phyloP scores from a whole-genome alignment of 805 yeast species.

The Teunomyces lycoperdinae region DNA sequence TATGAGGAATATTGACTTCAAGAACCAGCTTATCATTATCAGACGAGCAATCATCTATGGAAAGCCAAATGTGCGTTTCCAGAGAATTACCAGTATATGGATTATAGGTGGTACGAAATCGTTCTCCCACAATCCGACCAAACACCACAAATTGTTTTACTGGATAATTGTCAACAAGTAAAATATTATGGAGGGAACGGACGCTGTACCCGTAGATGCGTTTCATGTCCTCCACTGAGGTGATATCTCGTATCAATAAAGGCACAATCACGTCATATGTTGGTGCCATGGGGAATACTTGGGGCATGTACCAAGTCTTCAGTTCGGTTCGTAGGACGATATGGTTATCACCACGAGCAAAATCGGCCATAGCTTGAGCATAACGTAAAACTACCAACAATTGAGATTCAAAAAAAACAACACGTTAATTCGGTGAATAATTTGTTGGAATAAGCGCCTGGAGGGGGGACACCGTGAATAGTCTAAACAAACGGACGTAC shows the following conservation, averaged over 20 bases:
- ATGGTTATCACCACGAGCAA: slow-evolving; percentile 35
- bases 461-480: background rate
- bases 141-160: slow-evolving; percentile 19
- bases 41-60: slow-evolving; percentile 37
- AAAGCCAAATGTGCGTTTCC: slow-evolving; percentile 10
- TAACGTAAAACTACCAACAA: background rate
- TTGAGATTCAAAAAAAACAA: background rate
- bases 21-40: slow-evolving; percentile 20
- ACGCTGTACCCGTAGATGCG: slow-evolving; percentile 5
- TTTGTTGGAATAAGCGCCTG: background rate
- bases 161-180: slow-evolving; percentile 34
- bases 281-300: slow-evolving; percentile 32
- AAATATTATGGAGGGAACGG: slow-evolving; percentile 5
- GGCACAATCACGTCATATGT: slow-evolving; percentile 20
- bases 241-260: slow-evolving; percentile 30
- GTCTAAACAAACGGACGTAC: background rate
- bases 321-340: slow-evolving; percentile 25
- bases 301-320: slow-evolving; percentile 30
- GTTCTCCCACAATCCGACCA: slow-evolving; percentile 24
- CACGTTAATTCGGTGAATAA: background rate
- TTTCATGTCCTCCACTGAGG: slow-evolving; percentile 7
- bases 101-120: background rate
- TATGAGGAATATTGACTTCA: slow-evolving; percentile 16
- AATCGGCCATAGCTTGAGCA: slow-evolving; percentile 16
- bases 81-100: background rate